These are phyloP conservation scores for Talaromyces amestolkiae DNA, from an alignment of 2,329 filamentous ascomycete species.

Conservation along the genomic window DNA sequence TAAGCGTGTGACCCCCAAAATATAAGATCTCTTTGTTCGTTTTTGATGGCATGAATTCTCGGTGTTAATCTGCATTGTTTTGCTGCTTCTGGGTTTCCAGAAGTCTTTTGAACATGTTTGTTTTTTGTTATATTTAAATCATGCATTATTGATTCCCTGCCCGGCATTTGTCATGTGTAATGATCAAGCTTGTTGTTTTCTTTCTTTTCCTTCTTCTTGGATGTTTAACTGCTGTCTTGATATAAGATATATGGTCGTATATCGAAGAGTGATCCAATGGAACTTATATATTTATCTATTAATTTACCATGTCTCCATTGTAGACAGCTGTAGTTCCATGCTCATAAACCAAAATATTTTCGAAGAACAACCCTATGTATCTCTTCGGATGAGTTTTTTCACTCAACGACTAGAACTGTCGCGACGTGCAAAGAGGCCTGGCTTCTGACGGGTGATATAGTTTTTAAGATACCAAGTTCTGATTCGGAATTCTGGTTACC, in stretches of 20 bases:
- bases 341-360: too few relatives aligned
- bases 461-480: too few relatives aligned
- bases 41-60: conserved; percentile 7
- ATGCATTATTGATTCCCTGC: conserved; percentile 16
- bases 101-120: not conserved
- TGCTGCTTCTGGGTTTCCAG: not conserved
- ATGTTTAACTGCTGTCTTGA: not conserved
- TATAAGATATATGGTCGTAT: not conserved
- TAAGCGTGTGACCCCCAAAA: not conserved
- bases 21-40: not conserved
- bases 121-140: not conserved
- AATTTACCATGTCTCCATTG: too few relatives aligned
- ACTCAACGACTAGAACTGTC: too few relatives aligned
- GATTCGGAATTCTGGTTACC: too few relatives aligned
- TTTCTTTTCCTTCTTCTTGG: not conserved
- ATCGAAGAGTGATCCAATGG: conserved; percentile 1
- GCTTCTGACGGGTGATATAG: too few relatives aligned
- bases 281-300: not conserved
- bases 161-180: conserved; percentile 15
- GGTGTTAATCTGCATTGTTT: conserved; percentile 3
- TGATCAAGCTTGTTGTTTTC: conserved; percentile 6
- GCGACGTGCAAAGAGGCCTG: too few relatives aligned
- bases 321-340: too few relatives aligned
- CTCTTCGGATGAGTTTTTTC: too few relatives aligned
- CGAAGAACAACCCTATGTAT: too few relatives aligned